phyloP scores from a whole-genome alignment of 1,284 basidiomycete genomes.

The Trametes versicolor region DNA sequence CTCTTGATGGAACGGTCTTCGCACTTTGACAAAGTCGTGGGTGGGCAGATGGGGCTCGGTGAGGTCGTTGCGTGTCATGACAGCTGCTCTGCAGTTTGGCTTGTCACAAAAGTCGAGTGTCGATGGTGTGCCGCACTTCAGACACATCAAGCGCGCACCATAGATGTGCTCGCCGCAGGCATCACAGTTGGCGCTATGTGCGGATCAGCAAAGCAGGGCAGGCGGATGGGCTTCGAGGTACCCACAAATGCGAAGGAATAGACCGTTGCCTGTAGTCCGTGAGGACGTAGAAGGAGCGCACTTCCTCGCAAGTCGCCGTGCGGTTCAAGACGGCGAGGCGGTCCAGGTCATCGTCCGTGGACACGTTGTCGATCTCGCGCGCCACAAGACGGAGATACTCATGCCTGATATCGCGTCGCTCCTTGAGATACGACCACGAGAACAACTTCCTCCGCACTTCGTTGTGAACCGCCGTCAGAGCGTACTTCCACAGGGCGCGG shows the following conservation, averaged over 20 bases:
- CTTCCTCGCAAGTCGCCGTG: conserved; percentile 22
- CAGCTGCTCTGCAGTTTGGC: conserved; percentile 23
- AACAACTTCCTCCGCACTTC: conserved; percentile 19
- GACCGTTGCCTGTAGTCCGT: conserved; percentile 20
- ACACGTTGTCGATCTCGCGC: conserved; percentile 12
- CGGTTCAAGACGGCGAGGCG: conserved; percentile 18
- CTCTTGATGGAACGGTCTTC: conserved; percentile 36
- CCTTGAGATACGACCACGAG: conserved; percentile 27
- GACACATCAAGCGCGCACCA: conserved; percentile 39
- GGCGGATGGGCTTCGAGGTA: background rate
- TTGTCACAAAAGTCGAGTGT: conserved; percentile 40
- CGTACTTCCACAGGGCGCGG: conserved; percentile 30
- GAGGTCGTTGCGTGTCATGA: conserved; percentile 33
- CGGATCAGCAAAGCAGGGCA: background rate
- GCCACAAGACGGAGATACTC: conserved; percentile 22
- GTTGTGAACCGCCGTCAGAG: conserved; percentile 23
- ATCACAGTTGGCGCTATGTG: conserved; percentile 29
- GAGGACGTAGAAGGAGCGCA: conserved; percentile 22
- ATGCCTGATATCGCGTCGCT: conserved; percentile 18
- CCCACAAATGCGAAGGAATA: conserved; percentile 13
- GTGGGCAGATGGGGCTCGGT: conserved; percentile 38
- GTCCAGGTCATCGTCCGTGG: conserved; percentile 16
- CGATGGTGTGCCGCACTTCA: conserved; percentile 32
- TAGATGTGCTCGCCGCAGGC: conserved; percentile 32
- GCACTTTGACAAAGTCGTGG: conserved; percentile 45